Evolutionary conservation across 331 rosid genomes (phyloP).

Genomic region (Prunus yedoensis): DNA sequence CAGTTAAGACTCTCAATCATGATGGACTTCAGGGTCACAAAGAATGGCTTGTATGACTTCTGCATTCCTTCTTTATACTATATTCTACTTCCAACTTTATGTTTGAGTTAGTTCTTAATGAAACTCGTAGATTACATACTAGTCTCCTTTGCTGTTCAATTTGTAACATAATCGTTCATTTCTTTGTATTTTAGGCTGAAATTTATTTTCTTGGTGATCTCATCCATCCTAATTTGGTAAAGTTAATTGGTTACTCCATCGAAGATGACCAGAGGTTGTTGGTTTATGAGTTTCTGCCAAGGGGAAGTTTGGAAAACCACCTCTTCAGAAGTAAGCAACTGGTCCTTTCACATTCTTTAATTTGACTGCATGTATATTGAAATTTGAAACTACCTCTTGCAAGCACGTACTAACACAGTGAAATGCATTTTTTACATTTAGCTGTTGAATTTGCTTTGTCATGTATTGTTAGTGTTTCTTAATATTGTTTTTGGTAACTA

Average conservation of each 20-base stretch:
- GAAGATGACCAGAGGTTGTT: constrained; percentile 84
- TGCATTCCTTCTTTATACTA: constrained; percentile 14
- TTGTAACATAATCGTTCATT: constrained; percentile 19
- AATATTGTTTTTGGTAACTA: constrained; percentile 43
- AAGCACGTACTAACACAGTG: background rate
- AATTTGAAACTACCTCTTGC: background rate
- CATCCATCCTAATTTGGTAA: constrained; percentile 70
- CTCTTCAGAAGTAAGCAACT: constrained; percentile 74
- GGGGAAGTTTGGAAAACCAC: constrained; percentile 95
- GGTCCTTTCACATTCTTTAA: constrained; percentile 27
- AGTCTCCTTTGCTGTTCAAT: constrained; percentile 14
- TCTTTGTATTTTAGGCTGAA: constrained; percentile 53
- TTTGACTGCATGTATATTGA: constrained; percentile 17
- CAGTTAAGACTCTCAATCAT: constrained; percentile 87
- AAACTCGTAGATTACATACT: background rate
- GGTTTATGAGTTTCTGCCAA: constrained; percentile 84
- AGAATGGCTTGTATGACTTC: constrained; percentile 89
- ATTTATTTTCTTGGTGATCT: constrained; percentile 80
- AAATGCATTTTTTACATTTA: background rate
- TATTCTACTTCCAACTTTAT: background rate
- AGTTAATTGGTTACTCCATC: constrained; percentile 76
- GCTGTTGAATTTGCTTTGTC: constrained; percentile 1
- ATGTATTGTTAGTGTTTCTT: constrained; percentile 13
- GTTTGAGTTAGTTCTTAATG: background rate
- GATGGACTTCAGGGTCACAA: constrained; percentile 98